Base-by-base conservation (phyloP, 306 rosid genomes). In the Parietaria judaica region DNA sequence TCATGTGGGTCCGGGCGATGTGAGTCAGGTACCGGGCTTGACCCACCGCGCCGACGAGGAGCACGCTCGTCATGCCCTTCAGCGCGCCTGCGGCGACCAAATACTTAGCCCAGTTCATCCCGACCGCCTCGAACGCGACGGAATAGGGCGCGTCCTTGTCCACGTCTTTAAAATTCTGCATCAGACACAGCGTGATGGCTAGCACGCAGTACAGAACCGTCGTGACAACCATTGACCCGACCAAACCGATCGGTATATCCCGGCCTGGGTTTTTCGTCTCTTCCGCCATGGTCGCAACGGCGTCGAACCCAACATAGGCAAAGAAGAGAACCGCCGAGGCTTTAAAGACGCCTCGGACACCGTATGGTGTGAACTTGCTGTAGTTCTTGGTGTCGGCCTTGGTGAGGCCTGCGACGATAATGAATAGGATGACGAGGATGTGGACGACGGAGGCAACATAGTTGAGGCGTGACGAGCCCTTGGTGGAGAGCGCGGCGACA, bases 11-110 rank as follows among this genome's bases (percentile, higher is more conserved):
- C 5, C 97, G 73, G 3, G 97, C 88, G 59, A 90, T 90, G 71
- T 90, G 97, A 0, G 96, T 90, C 12, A 90, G 69, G 43, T 90
- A 90, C 15, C 97, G 81, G 0, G 94, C 97, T 31, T 90, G 97
- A 1, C 96, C 95, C 10, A 90, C 89, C 0, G 85, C 87, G 1
- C 73, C 54, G 6, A 85, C 95, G 31, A 90, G 71, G 52, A 90
- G 60, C 7, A 81, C 97, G 0, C 90, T 87, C 7, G 94, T 90
- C 95, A 90, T 90, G 7, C 97, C 97, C 62, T 90, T 85, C 45
- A 90, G 47, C 0, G 96, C 97, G 0, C 97, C 97, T 0, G 74
- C 73, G 0, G 96, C 88, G 1, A 90, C 94, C 3, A 90, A 31
- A 51, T 90, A 90, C 87, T 83, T 85, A 5, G 97, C 97, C 97